phyloP scores from a whole-genome alignment of 306 rosid species.

The Prunus campanulata region DNA sequence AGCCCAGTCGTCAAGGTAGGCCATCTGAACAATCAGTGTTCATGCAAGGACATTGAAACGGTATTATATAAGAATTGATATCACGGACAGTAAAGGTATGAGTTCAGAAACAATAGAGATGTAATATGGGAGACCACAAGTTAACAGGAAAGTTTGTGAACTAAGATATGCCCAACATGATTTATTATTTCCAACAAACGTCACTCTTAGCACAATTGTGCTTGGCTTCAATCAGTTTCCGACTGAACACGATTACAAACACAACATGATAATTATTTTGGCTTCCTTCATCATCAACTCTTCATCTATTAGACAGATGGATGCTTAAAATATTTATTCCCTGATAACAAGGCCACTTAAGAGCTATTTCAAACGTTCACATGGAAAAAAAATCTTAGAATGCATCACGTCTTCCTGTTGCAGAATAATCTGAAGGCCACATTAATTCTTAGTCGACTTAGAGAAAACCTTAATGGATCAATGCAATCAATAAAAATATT shows the following conservation, averaged over 20 bases:
- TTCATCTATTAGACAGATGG: not conserved
- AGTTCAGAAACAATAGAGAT: not conserved
- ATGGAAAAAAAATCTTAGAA: not conserved
- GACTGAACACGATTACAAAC: not conserved
- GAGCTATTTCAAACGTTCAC: not conserved
- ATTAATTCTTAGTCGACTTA: not conserved
- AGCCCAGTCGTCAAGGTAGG: slow-evolving; percentile 83
- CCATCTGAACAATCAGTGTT: slow-evolving; percentile 57
- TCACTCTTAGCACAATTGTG: not conserved
- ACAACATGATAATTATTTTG: not conserved
- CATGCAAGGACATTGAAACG: slow-evolving; percentile 28
- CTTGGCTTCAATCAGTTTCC: not conserved
- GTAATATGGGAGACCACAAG: not conserved
- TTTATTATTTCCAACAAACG: not conserved
- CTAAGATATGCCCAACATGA: not conserved
- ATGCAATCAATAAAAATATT: not conserved
- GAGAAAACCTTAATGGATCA: not conserved
- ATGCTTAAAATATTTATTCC: not conserved
- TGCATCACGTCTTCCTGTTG: not conserved
- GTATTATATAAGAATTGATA: slow-evolving; percentile 10
- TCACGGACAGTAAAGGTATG: not conserved
- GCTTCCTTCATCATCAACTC: not conserved
- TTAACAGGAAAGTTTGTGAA: not conserved
- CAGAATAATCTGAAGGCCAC: not conserved
- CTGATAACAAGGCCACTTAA: not conserved